Percentiles rank a stretch among this genome's conserved stretches.
Conservation (phyloP, 768 basidiomycete species). For the Inosperma sp. region DNA sequence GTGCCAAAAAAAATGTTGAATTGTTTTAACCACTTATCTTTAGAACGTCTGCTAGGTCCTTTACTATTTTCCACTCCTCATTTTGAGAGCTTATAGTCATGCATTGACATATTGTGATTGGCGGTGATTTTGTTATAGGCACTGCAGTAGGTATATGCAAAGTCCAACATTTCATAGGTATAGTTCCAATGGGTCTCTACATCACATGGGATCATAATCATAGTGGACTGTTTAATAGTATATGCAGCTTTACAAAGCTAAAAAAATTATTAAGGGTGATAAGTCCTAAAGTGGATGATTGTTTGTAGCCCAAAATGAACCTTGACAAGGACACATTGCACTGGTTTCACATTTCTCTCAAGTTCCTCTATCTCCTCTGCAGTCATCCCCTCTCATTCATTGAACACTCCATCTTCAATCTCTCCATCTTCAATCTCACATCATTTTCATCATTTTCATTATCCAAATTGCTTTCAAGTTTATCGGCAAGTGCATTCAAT, state of each 20-base stretch:
- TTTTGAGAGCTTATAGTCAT: constrained; percentile 21
- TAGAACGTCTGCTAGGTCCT: constrained; percentile 28
- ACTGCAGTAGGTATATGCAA: constrained; percentile 25
- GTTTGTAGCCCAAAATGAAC: constrained; percentile 20
- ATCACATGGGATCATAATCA: constrained; percentile 33
- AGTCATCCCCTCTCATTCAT: constrained; percentile 9
- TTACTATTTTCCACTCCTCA: constrained; percentile 31
- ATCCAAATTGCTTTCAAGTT: constrained; percentile 3
- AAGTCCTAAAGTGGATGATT: background rate
- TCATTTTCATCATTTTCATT: constrained; percentile 4
- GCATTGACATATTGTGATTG: constrained; percentile 17
- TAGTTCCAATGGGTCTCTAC: constrained; percentile 39
- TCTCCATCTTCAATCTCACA: constrained; percentile 18
- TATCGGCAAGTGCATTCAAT: constrained; percentile 3
- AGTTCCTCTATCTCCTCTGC: constrained; percentile 16
- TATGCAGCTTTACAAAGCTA: constrained; percentile 20
- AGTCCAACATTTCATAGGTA: constrained; percentile 34
- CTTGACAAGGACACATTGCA: constrained; percentile 29
- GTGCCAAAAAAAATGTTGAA: background rate
- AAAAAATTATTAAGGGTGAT: background rate
- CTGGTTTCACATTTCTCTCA: constrained; percentile 17
- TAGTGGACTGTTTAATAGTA: constrained; percentile 20
- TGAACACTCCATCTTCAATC: constrained; percentile 12
- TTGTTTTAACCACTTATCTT: constrained; percentile 22
- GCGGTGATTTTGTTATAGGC: constrained; percentile 26